phyloP scores from a whole-genome alignment of 192 early-diverging fungal species.

The Diversispora epigaea region DNA sequence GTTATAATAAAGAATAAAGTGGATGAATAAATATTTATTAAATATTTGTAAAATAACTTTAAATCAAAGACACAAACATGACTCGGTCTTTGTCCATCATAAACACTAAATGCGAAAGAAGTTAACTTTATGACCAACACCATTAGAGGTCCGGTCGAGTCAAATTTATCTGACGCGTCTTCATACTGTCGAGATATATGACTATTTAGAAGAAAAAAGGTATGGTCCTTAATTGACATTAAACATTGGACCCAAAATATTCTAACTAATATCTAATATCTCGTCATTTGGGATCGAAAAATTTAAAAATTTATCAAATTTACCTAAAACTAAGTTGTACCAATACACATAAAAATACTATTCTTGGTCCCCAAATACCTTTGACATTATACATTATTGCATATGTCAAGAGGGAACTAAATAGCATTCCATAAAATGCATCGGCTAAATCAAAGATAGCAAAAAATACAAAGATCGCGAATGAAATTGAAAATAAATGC shows the following conservation, averaged over 20 bases:
- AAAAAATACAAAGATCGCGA: slow-evolving; percentile 54
- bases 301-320: neutral
- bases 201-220: slow-evolving; percentile 35
- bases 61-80: neutral
- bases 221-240: neutral
- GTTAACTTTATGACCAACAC: slow-evolving; percentile 90
- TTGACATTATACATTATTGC: slow-evolving; percentile 48
- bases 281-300: too few species aligned
- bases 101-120: slow-evolving; percentile 80
- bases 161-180: slow-evolving; percentile 58
- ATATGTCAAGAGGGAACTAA: slow-evolving; percentile 52
- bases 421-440: slow-evolving; percentile 58
- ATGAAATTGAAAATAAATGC: slow-evolving; percentile 60
- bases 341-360: slow-evolving; percentile 65
- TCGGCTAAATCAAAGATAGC: slow-evolving; percentile 55
- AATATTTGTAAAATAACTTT: too few species aligned
- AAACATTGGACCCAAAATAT: neutral
- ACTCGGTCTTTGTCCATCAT: slow-evolving; percentile 66
- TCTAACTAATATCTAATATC: neutral
- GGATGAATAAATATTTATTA: neutral
- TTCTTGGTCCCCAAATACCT: slow-evolving; percentile 50
- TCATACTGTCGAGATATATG: slow-evolving; percentile 53
- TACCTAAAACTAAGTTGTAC: slow-evolving; percentile 65
- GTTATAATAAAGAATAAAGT: neutral
- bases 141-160: slow-evolving; percentile 94